Evolutionary conservation across 768 basidiomycete species (phyloP).

Genomic region (Favolaschia claudopus): DNA sequence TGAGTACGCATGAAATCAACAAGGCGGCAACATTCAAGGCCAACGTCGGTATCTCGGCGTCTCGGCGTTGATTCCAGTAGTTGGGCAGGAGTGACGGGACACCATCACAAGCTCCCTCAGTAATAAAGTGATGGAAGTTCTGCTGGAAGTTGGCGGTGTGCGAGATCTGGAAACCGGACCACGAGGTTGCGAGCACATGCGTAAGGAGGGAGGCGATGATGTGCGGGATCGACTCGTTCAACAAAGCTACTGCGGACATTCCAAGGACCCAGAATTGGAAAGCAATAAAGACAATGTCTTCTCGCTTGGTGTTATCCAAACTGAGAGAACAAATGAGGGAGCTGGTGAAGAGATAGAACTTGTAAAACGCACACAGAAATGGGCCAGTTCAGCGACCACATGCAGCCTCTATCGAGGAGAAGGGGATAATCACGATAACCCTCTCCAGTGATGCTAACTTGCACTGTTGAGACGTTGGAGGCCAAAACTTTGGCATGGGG

Average conservation of each 20-base stretch:
- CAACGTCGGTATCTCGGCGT: slow-evolving; percentile 71
- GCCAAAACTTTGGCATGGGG: slow-evolving; percentile 24
- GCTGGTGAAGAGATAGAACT: neutral
- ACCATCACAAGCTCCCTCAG: slow-evolving; percentile 68
- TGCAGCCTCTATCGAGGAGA: slow-evolving; percentile 55
- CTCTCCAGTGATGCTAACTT: slow-evolving; percentile 42
- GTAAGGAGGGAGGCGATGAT: slow-evolving; percentile 78
- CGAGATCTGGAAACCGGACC: slow-evolving; percentile 73
- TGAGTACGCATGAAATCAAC: slow-evolving; percentile 66
- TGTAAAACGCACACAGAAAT: slow-evolving; percentile 61
- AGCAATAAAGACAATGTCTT: slow-evolving; percentile 78
- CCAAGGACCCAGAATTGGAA: slow-evolving; percentile 86
- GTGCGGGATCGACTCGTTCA: slow-evolving; percentile 85
- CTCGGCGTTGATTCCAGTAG: slow-evolving; percentile 70
- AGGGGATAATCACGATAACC: slow-evolving; percentile 42
- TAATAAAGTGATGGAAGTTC: slow-evolving; percentile 63
- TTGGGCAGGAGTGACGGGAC: slow-evolving; percentile 58
- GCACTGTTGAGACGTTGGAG: slow-evolving; percentile 25
- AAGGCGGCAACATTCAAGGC: slow-evolving; percentile 68
- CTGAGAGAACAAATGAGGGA: slow-evolving; percentile 41
- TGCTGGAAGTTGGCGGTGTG: slow-evolving; percentile 65
- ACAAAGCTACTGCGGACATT: slow-evolving; percentile 74
- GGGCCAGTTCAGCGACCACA: slow-evolving; percentile 74
- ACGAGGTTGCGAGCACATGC: slow-evolving; percentile 75
- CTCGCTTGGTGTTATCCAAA: slow-evolving; percentile 74